phyloP scores from a whole-genome alignment of 306 rosid species.

The Casuarina cunninghamiana region DNA sequence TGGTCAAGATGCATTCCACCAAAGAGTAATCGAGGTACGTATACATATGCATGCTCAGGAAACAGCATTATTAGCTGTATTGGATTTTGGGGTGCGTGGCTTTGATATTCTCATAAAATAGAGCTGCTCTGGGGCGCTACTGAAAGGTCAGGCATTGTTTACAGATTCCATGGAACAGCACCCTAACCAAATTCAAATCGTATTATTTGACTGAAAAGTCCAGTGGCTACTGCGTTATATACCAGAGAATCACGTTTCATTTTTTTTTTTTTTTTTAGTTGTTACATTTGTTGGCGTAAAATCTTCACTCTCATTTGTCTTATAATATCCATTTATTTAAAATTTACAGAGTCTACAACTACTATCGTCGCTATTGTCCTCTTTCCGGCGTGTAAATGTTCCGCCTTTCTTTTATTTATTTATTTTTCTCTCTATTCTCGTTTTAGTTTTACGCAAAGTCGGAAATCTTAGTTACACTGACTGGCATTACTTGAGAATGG shows the following conservation, averaged over 20 bases:
- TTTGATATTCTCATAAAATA: background rate
- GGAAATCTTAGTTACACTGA: background rate
- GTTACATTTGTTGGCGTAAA: background rate
- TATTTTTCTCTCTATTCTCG: slow-evolving; percentile 8
- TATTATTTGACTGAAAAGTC: background rate
- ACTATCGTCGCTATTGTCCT: background rate
- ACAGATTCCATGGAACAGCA: background rate
- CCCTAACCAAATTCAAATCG: background rate
- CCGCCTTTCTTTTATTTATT: background rate
- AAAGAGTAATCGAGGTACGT: slow-evolving; percentile 64
- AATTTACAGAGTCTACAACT: background rate
- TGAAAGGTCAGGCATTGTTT: background rate
- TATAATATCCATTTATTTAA: background rate
- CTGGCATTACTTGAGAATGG: background rate
- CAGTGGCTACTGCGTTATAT: background rate
- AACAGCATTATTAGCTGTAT: background rate
- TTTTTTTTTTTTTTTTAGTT: background rate
- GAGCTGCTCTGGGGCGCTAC: background rate
- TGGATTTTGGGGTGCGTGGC: background rate
- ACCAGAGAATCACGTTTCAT: background rate
- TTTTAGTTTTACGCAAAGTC: background rate
- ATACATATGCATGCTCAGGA: background rate
- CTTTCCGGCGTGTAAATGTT: background rate
- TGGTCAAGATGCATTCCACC: slow-evolving; percentile 46
- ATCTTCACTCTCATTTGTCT: background rate